Base-by-base conservation (phyloP, 805 yeast species). In the Jamesozyma spencerorum region DNA sequence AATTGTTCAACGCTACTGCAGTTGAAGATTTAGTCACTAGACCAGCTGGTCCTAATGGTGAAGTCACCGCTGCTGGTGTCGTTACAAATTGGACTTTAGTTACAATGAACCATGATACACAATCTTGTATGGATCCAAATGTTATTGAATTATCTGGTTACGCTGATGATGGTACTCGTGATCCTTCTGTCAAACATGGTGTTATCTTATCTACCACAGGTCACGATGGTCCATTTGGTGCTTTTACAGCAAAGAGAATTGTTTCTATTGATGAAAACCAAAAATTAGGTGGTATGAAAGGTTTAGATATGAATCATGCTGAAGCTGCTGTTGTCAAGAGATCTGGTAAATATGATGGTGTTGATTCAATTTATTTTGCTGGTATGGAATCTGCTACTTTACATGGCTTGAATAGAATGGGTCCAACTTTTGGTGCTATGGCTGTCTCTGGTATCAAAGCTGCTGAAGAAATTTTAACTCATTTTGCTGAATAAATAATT, bases 371-470 rank as follows among this genome's bases (percentile, higher is more conserved):
- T 42, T 58, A 58, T 47, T 59, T 60, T 40, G 73, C 75, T 11
- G 88, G 90, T 52, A 81, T 81, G 90, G 88, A 81, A 63, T 70
- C 79, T 48, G 78, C 85, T 27, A 87, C 81, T 58, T 74, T 81
- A 40, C 85, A 79, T 53, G 87, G 87, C 19, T 73, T 76, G 50
- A 79, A 80, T 71, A 74, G 90, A 64, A 81, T 81, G 87, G 88
- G 88, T 20, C 88, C 90, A 38, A 81, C 87, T 31, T 81, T 81
- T 50, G 87, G 86, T 44, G 87, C 87, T 36, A 81, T 81, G 88
- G 81, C 76, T 27, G 72, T 79, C 42, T 75, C 83, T 20, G 90
- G 90, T 53, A 80, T 81, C 50, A 79, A 80, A 64, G 87, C 88
- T 33, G 88, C 87, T 18, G 85, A 81, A 36, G 62, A 58, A 36